These are phyloP conservation scores for Populus euphratica DNA, from an alignment of 345 rosid species.

Conservation along the genomic window DNA sequence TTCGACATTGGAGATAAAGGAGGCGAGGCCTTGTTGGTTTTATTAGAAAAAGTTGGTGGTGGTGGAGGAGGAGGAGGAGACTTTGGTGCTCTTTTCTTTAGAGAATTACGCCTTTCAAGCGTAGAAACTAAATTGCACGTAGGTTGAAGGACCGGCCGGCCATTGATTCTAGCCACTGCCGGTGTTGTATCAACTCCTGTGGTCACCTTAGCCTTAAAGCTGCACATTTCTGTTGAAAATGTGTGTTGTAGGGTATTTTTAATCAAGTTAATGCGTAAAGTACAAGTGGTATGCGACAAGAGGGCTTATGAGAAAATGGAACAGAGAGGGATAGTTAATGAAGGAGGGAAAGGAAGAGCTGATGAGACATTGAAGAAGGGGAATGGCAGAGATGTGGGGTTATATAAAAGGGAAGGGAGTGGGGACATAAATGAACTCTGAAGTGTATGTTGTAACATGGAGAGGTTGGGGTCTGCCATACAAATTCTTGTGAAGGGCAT, in stretches of 20 bases:
- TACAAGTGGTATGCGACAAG: background rate
- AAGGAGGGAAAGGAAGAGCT: background rate
- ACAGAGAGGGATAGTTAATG: background rate
- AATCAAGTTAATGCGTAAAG: background rate
- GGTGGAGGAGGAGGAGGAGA: constrained; percentile 25
- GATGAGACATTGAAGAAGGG: background rate
- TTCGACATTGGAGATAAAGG: constrained; percentile 38
- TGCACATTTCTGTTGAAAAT: constrained; percentile 30
- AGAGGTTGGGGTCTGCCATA: constrained; percentile 45
- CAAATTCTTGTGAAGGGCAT: constrained; percentile 32
- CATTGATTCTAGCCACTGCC: constrained; percentile 40
- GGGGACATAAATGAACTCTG: constrained; percentile 11
- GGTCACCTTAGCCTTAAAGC: constrained; percentile 39
- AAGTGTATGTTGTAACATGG: constrained; percentile 29
- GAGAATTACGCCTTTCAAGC: constrained; percentile 28
- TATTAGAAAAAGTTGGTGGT: constrained; percentile 10
- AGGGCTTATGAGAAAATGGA: background rate
- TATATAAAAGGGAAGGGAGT: constrained; percentile 12
- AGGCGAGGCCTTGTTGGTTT: constrained; percentile 6
- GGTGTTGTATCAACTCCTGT: constrained; percentile 25
- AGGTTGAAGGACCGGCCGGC: constrained; percentile 61
- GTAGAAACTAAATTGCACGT: constrained; percentile 44
- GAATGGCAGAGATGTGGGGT: constrained; percentile 7
- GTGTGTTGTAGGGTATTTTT: background rate
- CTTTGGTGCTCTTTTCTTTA: constrained; percentile 23